Evolutionary conservation across 495 filamentous ascomycete genomes (phyloP), one percentile per base, ranked within the genome.

Genomic region (Xylaria telfairii): DNA sequence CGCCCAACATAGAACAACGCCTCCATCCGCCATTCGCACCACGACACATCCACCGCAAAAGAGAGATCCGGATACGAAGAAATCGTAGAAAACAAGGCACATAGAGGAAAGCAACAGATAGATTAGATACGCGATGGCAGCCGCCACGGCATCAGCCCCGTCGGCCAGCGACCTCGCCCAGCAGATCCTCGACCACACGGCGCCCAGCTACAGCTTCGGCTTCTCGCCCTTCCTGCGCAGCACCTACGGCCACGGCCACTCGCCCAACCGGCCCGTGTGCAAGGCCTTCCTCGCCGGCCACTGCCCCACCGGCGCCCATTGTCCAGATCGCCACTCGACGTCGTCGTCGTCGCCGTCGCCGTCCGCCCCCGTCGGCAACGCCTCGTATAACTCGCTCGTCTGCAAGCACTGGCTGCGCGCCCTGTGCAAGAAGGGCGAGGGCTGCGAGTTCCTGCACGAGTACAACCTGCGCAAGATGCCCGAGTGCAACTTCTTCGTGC

Each of bases 321-420:
- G 94, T 73, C 90, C 93, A 1, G 93, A 94, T 63, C 81, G 80
- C 0, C 83, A 84, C 81, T 71, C 70, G 24, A 70, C 68, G 32
- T 46, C 73, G 12, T 57, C 74, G 26, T 70, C 76, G 47, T 62
- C 71, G 67, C 51, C 72, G 37, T 70, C 70, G 67, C 3, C 67
- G 15, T 64, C 64, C 46, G 73, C 71, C 41, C 57, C 49, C 37
- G 46, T 46, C 66, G 68, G 51, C 32, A 65, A 39, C 46, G 59
- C 59, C 53, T 79, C 79, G 46, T 91, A 89, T 73, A 89, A 89
- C 73, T 88, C 85, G 5, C 87, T 97, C 0, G 94, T 99, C 68
- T 99, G 96, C 90, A 99, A 99, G 83, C 96, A 98, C 87, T 99
- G 96, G 90, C 90, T 98, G 72, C 92, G 96, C 73, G 94, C 93